phyloP scores from a whole-genome alignment of 1,284 basidiomycete genomes.

The Termitomyces sp. region DNA sequence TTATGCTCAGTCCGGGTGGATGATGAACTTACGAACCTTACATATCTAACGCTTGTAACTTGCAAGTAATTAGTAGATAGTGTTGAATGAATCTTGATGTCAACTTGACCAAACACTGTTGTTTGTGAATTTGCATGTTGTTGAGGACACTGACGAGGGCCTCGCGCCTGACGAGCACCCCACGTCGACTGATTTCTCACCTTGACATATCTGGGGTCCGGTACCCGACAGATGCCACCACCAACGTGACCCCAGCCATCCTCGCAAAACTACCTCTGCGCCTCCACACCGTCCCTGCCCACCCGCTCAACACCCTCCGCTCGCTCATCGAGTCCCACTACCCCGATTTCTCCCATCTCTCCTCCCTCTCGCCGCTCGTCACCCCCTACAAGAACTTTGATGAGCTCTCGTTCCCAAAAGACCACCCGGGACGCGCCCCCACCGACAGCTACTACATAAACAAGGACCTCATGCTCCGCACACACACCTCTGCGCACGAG shows the following conservation, averaged over 20 bases:
- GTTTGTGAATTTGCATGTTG: neutral
- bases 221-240: conserved; percentile 72
- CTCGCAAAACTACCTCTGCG: conserved; percentile 67
- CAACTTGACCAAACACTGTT: conserved; percentile 14
- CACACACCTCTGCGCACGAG: conserved; percentile 97
- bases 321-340: conserved; percentile 84
- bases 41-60: conserved; percentile 11
- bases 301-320: conserved; percentile 87
- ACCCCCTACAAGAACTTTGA: conserved; percentile 95
- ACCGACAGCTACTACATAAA: conserved; percentile 98
- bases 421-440: conserved; percentile 88
- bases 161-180: conserved; percentile 1
- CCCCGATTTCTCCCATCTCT: conserved; percentile 59
- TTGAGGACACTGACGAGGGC: conserved; percentile 7
- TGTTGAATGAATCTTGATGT: conserved; percentile 18
- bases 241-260: conserved; percentile 87
- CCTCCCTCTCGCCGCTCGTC: conserved; percentile 83
- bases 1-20: conserved; percentile 18
- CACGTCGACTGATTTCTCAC: conserved; percentile 16
- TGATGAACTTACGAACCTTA: conserved; percentile 20
- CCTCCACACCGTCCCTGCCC: conserved; percentile 72
- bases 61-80: conserved; percentile 24
- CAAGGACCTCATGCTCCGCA: conserved; percentile 85
- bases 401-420: conserved; percentile 87
- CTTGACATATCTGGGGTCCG: conserved; percentile 49